Evolutionary conservation across 1,139 yeast species (phyloP).

Genomic region (Suhomyces terraborum): DNA sequence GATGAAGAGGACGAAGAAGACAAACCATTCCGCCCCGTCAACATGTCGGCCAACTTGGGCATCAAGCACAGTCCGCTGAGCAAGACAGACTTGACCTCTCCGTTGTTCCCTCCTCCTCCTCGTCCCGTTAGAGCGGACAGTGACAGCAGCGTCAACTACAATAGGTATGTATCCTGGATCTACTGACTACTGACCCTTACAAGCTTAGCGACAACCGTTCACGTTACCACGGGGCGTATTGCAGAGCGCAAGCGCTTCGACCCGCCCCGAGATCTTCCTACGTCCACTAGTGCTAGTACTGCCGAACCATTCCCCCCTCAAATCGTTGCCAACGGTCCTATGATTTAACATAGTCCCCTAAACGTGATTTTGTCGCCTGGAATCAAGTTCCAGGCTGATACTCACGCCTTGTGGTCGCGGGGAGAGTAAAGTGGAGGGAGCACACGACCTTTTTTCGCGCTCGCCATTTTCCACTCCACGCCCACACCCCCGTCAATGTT

Average conservation of each 20-base stretch:
- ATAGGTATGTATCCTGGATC: constrained; percentile 30
- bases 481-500: neutral
- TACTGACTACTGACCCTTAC: constrained; percentile 2
- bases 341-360: neutral
- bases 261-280: neutral
- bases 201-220: neutral
- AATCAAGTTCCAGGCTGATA: neutral
- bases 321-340: neutral
- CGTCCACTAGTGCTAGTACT: no score
- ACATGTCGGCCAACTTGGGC: constrained; percentile 9
- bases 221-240: neutral
- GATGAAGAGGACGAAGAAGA: constrained; percentile 48
- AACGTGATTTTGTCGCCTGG: neutral
- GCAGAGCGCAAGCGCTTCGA: neutral
- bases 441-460: neutral
- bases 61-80: constrained; percentile 9
- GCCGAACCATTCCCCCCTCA: neutral
- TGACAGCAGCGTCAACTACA: constrained; percentile 44
- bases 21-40: constrained; percentile 20
- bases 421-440: neutral
- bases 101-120: constrained; percentile 36
- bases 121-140: constrained; percentile 37
- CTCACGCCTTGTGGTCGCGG: neutral
- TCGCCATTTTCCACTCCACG: neutral
- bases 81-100: constrained; percentile 18